Base-by-base conservation (phyloP, 169 alveolate species). In the Cryptosporidium baileyi region DNA sequence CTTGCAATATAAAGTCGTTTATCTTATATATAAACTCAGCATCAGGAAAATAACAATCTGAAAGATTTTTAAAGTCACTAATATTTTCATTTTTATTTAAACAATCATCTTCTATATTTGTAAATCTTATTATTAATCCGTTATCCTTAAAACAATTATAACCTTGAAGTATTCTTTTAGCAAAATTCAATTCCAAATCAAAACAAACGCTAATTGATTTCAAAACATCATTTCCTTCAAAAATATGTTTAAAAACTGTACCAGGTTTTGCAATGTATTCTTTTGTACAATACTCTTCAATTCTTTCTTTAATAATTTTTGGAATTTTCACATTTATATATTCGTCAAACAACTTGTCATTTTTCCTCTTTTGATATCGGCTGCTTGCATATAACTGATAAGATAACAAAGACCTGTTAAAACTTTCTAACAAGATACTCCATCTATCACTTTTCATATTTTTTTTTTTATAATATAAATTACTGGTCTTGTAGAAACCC, bases 381-480 rank as follows among this genome's bases (percentile, higher is more conserved):
- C 54, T 36, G 30, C 36, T 26, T 28, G 57, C 57, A 40, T 74
- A 74, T 22, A 74, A 13, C 24, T 54, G 74, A 47, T 51, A 74
- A 17, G 85, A 74, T 15, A 74, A 59, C 60, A 74, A 51, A 34
- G 74, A 74, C 54, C 67, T 32, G 26, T 59, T 74, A 28, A 67
- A 74, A 28, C 44, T 51, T n/a, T 43, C 49, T 32, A 74, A n/a
- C 28, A 74, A 40, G 11, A 44, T 47, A 9, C 24, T 13, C 60
- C 74, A 74, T 26, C 85, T 74, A 9, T 74, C 19, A 22, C 40
- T 57, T 52, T 74, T 59, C 85, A 74, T 74, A 49, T 74, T 38
- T 45, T 22, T 24, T n/a, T n/a, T n/a, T n/a, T n/a, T n/a, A n/a
- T n/a, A n/a, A n/a, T n/a, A n/a, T n/a, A n/a, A n/a, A n/a, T n/a